These are phyloP conservation scores for Colletotrichum musicola DNA, from an alignment of 2,329 filamentous ascomycete species.

Conservation along the genomic window DNA sequence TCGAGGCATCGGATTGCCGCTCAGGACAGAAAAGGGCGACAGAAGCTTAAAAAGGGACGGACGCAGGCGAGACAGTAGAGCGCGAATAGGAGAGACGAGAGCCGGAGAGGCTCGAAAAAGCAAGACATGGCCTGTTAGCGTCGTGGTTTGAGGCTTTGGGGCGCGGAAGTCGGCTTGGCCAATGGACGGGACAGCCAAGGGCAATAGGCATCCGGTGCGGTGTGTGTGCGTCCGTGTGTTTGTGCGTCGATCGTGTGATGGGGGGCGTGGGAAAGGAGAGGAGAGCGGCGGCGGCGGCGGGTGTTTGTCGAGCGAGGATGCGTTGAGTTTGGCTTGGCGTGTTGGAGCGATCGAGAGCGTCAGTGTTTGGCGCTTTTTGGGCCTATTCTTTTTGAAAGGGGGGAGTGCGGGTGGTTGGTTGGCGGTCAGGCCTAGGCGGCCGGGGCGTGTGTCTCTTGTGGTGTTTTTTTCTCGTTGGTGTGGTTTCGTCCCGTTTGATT, in stretches of 20 bases:
- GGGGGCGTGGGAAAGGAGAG: slow-evolving; percentile 20
- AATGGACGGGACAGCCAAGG: slow-evolving; percentile 21
- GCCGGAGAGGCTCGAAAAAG: slow-evolving; percentile 34
- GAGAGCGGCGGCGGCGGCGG: slow-evolving; percentile 6
- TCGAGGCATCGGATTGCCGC: slow-evolving; percentile 24
- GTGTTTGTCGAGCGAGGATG: slow-evolving; percentile 27
- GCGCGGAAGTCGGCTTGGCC: slow-evolving; percentile 25
- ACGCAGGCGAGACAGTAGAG: slow-evolving; percentile 36
- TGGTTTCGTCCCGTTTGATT: slow-evolving; percentile 1
- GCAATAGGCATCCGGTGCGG: slow-evolving; percentile 29
- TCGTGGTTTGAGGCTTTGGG: slow-evolving; percentile 37
- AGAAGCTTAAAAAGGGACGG: slow-evolving; percentile 39
- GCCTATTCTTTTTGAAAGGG: not conserved
- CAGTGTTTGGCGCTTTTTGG: slow-evolving; percentile 8
- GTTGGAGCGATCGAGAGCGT: slow-evolving; percentile 16
- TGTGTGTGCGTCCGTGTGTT: slow-evolving; percentile 36
- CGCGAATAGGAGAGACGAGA: slow-evolving; percentile 32
- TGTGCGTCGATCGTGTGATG: slow-evolving; percentile 38
- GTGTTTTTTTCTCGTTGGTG: not conserved
- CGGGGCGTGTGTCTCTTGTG: not conserved
- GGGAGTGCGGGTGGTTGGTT: slow-evolving; percentile 17
- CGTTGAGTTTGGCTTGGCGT: slow-evolving; percentile 21
- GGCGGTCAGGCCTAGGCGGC: slow-evolving; percentile 9
- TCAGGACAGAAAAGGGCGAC: slow-evolving; percentile 39
- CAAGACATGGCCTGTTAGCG: slow-evolving; percentile 31